Evolutionary conservation across 2,329 filamentous ascomycete species (phyloP).

Genomic region (Fusarium sp.): DNA sequence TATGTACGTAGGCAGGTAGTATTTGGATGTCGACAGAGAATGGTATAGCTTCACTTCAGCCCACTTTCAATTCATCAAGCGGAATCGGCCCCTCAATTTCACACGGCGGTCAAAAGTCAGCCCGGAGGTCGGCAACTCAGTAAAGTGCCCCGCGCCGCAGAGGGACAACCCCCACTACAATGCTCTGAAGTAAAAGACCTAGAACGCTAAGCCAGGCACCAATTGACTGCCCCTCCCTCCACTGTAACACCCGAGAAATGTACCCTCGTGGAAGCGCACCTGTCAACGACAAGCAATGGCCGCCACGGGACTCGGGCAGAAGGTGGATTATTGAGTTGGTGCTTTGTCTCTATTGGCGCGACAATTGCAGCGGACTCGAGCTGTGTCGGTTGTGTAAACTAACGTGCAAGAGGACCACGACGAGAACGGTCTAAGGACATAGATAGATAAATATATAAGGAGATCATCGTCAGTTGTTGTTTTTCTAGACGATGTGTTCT

Average conservation of each 20-base stretch:
- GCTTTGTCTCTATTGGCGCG: slow-evolving; percentile 36
- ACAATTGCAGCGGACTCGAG: slow-evolving; percentile 21
- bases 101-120: slow-evolving; percentile 2
- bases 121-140: slow-evolving; percentile 10
- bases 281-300: slow-evolving; percentile 36
- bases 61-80: slow-evolving; percentile 11
- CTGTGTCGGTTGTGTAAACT: slow-evolving; percentile 2
- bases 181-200: not conserved
- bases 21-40: not conserved
- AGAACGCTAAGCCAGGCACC: slow-evolving; percentile 19
- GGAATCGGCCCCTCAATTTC: slow-evolving; percentile 23
- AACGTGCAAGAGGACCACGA: slow-evolving; percentile 7
- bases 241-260: slow-evolving; percentile 23
- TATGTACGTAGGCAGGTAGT: not conserved
- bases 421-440: not conserved
- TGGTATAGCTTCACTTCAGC: slow-evolving; percentile 30
- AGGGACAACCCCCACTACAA: slow-evolving; percentile 6
- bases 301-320: slow-evolving; percentile 25
- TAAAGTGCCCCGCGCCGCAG: slow-evolving; percentile 11
- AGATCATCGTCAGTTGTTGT: not conserved
- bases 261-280: slow-evolving; percentile 33
- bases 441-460: slow-evolving; percentile 12
- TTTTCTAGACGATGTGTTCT: not conserved
- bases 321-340: not conserved
- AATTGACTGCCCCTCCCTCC: slow-evolving; percentile 17